Evolutionary conservation across 108 stramenopile species (phyloP), one percentile per base, ranked within the genome.

Genomic region (Cyclostephanos tholiformis): DNA sequence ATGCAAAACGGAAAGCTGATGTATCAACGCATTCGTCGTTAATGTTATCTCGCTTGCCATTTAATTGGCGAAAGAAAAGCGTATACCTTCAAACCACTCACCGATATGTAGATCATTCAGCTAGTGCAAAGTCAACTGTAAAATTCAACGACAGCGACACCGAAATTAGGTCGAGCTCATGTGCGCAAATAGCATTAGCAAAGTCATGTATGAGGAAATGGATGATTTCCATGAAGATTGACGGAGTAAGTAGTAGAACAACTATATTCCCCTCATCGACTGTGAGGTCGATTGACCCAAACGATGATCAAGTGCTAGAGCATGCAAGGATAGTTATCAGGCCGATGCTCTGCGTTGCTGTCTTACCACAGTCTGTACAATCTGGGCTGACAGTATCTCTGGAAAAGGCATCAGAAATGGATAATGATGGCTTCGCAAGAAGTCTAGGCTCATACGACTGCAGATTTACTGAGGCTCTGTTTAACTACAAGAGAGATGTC

Each of bases 391-490:
- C 82, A 4, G 72, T 79, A 30, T 62, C 77, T 32, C 25, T 46
- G 10, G 82, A 82, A 56, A 69, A 26, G 58, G 77, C 82, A 67
- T 41, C 32, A 39, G 72, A 73, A 66, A 43, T 82, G 44, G 80
- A 82, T 20, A 59, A 63, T 26, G 71, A 77, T 49, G 76, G 84
- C 14, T 66, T 84, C 52, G 74, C 84, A 13, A 50, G 78, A 32
- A 63, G 71, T 16, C 76, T 92, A 29, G 91, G 91, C 0, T 85
- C 84, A 3, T 92, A 92, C 64, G 85, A 92, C 61, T 80, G 74
- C 58, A 77, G 89, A 70, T 83, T 84, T 50, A 74, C 58, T 12
- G 80, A 81, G 14, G 53, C 74, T 29, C 53, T 77, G 7, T 11
- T 74, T 10, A 71, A 32, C 22, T n/a, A 59, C 35, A 80, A 68